phyloP scores from a whole-genome alignment of 768 basidiomycete species.

The Gelatoporia subvermispora region DNA sequence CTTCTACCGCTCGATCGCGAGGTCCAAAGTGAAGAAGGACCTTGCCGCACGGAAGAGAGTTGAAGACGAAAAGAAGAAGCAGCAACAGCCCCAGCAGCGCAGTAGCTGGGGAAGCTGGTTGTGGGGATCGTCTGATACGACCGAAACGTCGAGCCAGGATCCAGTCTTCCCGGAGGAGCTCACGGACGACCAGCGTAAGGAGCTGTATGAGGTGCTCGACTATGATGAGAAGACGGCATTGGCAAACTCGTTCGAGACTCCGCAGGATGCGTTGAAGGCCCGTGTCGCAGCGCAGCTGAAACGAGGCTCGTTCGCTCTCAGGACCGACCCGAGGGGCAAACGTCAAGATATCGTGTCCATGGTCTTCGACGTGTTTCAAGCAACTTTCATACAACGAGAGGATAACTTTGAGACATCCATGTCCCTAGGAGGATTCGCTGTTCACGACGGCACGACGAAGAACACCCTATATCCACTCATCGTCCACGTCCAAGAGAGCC shows the following conservation, averaged over 20 bases:
- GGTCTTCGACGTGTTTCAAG: slow-evolving; percentile 82
- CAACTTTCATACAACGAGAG: slow-evolving; percentile 77
- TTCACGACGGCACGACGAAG: slow-evolving; percentile 87
- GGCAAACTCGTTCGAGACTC: slow-evolving; percentile 60
- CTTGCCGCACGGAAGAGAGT: slow-evolving; percentile 58
- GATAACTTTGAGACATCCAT: slow-evolving; percentile 84
- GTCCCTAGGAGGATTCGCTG: slow-evolving; percentile 79
- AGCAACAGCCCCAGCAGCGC: slow-evolving; percentile 39
- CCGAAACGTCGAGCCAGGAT: slow-evolving; percentile 41
- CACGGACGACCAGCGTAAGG: slow-evolving; percentile 85
- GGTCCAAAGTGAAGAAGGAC: slow-evolving; percentile 84
- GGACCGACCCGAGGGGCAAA: slow-evolving; percentile 60
- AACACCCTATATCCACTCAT: slow-evolving; percentile 85
- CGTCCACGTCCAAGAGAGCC: slow-evolving; percentile 67
- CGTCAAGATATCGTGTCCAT: slow-evolving; percentile 76
- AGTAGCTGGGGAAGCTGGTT: slow-evolving; percentile 73
- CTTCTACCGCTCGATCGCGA: slow-evolving; percentile 93
- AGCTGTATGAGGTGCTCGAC: slow-evolving; percentile 87
- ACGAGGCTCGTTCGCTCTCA: slow-evolving; percentile 84
- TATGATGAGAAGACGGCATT: slow-evolving; percentile 85
- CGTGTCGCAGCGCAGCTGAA: slow-evolving; percentile 74
- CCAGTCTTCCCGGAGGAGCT: slow-evolving; percentile 60
- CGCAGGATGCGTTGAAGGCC: slow-evolving; percentile 76
- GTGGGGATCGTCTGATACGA: slow-evolving; percentile 59
- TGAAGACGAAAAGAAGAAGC: slow-evolving; percentile 63